These are phyloP conservation scores for Ceratocystis alfenasii DNA, from an alignment of 2,329 filamentous ascomycete genomes.

Conservation along the genomic window DNA sequence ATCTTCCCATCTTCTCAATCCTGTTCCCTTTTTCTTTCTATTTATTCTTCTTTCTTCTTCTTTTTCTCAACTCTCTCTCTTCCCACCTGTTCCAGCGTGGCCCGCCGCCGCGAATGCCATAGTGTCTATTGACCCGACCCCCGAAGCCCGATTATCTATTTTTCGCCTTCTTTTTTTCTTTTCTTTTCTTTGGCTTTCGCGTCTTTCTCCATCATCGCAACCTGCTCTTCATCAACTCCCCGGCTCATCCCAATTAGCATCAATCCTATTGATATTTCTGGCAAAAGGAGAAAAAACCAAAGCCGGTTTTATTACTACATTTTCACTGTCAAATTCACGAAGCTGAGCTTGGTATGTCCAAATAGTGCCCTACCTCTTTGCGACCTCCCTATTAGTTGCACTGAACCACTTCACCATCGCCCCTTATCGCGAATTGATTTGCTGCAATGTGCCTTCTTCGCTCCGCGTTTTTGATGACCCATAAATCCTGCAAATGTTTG, in stretches of 20 bases:
- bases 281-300: no score
- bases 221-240: no score
- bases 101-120: conserved; percentile 19
- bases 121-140: conserved; percentile 1
- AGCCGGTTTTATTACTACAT: not conserved
- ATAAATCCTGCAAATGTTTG: no score
- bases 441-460: no score
- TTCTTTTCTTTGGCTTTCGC: conserved; percentile 15
- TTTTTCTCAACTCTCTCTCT: conserved; percentile 5
- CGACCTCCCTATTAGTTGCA: not conserved
- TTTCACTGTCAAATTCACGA: not conserved
- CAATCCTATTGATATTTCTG: no score
- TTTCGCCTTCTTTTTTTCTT: conserved; percentile 19
- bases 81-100: conserved; percentile 17
- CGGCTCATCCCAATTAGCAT: no score
- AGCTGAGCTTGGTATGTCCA: conserved; percentile 1
- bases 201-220: not conserved
- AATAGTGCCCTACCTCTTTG: not conserved
- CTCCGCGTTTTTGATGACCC: no score
- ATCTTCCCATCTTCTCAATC: conserved; percentile 24
- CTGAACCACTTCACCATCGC: not conserved
- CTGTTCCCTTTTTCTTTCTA: conserved; percentile 23
- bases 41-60: conserved; percentile 23
- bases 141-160: conserved; percentile 8
- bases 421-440: not conserved